Evolutionary conservation across 805 yeast genomes (phyloP), one percentile per base, ranked within the genome.

Genomic region (Schizosaccharomyces cryophilus): DNA sequence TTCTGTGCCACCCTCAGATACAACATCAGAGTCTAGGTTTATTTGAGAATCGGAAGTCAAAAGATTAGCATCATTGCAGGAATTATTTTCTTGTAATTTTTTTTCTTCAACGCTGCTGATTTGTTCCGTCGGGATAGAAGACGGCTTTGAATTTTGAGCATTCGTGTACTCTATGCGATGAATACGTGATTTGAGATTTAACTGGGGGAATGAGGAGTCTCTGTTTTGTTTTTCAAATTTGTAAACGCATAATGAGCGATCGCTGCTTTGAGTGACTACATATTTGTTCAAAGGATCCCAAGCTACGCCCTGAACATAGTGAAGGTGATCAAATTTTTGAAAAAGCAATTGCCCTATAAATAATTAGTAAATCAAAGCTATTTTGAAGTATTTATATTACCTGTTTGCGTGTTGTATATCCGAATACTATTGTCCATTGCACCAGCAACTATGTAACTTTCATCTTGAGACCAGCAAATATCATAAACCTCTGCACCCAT

Each of bases 261-360:
- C 98, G 13, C 96, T 94, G 30, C 93, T 81, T 69, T 89, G 96
- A 5, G 95, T 84, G 0, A 89, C 87, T 4, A 93, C 70, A 65
- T 71, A 87, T 69, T 84, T 80, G 64, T 84, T 81, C 61, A 74
- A 69, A 6, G 98, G 98, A 69, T 93, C 98, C 97, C 97, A 93
- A 0, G 84, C 76, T 4, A 93, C 90, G 2, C 99, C 99, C 71
- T 93, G 99, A 2, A 93, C 94, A 66, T 87, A 90, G 70, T 89
- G 95, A 58, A 75, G 74, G 70, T 93, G 97, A 62, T 85, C 87
- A 5, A 80, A 79, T 63, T 83, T 74, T 65, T 80, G 83, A 31
- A 74, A 70, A 0, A 84, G 73, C n/a, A 56, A 26, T 24, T 56
- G 60, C 15, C 60, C 60, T 56, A 5, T 13, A 24, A 1, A 1